phyloP scores from a whole-genome alignment of 2,329 filamentous ascomycete genomes.

The Ceratocystis cubensis region DNA sequence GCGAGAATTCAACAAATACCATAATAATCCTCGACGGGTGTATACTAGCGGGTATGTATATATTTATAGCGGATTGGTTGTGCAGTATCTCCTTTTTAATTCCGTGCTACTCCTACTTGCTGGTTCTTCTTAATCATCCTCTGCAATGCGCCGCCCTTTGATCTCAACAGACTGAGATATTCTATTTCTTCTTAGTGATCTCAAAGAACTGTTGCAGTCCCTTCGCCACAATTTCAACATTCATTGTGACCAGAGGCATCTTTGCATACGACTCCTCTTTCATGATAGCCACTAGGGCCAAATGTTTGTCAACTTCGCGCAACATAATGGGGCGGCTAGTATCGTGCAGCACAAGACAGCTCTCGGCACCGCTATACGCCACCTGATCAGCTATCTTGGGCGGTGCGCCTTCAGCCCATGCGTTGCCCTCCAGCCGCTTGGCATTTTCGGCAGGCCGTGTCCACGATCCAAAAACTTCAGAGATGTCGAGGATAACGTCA shows the following conservation, averaged over 20 bases:
- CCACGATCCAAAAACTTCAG: constrained; percentile 82
- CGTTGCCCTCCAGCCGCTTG: constrained; percentile 44
- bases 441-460: constrained; percentile 43
- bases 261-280: constrained; percentile 72
- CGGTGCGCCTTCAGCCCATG: constrained; percentile 38
- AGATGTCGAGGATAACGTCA: constrained; percentile 94
- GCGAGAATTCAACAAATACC: neutral
- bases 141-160: neutral
- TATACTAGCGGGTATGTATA: neutral
- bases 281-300: constrained; percentile 77
- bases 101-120: neutral
- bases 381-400: constrained; percentile 50
- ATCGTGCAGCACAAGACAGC: constrained; percentile 54
- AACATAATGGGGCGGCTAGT: constrained; percentile 52
- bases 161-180: neutral
- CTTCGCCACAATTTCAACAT: constrained; percentile 69
- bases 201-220: constrained; percentile 69
- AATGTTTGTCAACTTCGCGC: constrained; percentile 58
- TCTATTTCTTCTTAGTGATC: constrained; percentile 46
- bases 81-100: neutral
- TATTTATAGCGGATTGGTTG: neutral
- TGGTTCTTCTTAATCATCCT: neutral
- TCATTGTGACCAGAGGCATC: constrained; percentile 76
- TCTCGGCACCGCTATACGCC: constrained; percentile 53
- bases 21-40: neutral